phyloP scores from a whole-genome alignment of 257 asterid species.

The Nicotiana noctiflora region DNA sequence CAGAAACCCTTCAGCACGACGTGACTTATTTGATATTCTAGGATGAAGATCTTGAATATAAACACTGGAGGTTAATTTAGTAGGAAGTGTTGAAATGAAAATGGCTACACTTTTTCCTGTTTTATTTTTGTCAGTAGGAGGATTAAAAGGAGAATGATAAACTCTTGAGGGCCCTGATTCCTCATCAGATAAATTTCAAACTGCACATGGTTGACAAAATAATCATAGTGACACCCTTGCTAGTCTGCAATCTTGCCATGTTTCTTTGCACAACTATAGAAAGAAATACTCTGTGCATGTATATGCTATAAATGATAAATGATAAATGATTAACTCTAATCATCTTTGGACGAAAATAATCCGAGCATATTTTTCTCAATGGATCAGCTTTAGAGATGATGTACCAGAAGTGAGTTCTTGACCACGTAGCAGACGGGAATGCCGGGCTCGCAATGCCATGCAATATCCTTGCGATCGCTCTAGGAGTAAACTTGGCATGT shows the following conservation, averaged over 20 bases:
- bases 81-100: not conserved
- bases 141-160: not conserved
- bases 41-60: not conserved
- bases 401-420: constrained; percentile 96
- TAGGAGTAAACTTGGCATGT: constrained; percentile 74
- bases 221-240: not conserved
- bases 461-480: constrained; percentile 90
- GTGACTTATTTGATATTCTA: not conserved
- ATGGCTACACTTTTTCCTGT: not conserved
- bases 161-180: not conserved
- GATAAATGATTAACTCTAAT: not conserved
- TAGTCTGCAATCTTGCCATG: not conserved
- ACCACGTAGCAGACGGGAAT: constrained; percentile 78
- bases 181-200: not conserved
- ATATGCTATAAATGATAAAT: not conserved
- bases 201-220: not conserved
- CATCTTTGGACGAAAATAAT: not conserved
- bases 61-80: not conserved
- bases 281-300: not conserved
- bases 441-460: constrained; percentile 93
- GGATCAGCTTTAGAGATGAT: not conserved
- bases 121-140: not conserved
- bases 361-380: not conserved
- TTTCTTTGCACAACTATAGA: not conserved
- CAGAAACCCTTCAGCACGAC: not conserved